These are phyloP conservation scores for Saccharomycopsis sp. DNA, from an alignment of 805 yeast species.

Conservation along the genomic window DNA sequence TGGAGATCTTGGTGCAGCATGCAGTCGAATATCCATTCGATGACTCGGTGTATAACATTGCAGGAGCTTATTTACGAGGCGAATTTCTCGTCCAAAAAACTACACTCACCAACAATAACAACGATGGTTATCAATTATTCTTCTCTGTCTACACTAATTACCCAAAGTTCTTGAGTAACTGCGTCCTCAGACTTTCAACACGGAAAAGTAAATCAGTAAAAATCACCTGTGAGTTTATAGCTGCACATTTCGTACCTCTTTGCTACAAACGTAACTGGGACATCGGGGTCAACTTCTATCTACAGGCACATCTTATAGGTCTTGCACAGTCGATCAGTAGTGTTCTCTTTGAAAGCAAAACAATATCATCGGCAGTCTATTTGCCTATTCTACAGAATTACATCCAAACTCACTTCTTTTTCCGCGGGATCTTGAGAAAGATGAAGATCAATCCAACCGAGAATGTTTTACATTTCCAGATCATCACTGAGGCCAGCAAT, in stretches of 20 bases:
- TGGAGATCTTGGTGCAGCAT: not conserved
- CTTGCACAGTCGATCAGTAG: not conserved
- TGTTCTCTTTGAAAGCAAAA: not conserved
- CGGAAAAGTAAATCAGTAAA: not conserved
- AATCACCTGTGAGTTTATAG: slow-evolving; percentile 7
- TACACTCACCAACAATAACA: slow-evolving; percentile 4
- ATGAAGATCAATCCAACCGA: not conserved
- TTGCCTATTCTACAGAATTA: not conserved
- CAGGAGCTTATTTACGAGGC: slow-evolving; percentile 15
- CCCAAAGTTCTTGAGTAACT: not conserved
- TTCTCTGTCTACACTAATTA: slow-evolving; percentile 1
- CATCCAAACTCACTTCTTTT: not conserved
- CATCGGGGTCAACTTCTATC: not conserved
- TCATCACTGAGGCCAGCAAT: not conserved
- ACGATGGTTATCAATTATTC: slow-evolving; percentile 8
- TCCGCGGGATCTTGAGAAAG: not conserved
- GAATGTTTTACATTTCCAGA: slow-evolving; percentile 1
- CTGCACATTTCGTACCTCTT: slow-evolving; percentile 1
- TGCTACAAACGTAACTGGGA: not conserved
- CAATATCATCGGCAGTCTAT: not conserved
- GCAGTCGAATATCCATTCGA: slow-evolving; percentile 3
- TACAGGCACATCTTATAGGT: not conserved
- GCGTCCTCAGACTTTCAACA: not conserved
- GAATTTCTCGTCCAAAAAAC: slow-evolving; percentile 15
- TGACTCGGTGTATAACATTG: slow-evolving; percentile 12